These are phyloP conservation scores for Domatiomyces globalis DNA, from an alignment of 2,329 filamentous ascomycete species.

Conservation along the genomic window DNA sequence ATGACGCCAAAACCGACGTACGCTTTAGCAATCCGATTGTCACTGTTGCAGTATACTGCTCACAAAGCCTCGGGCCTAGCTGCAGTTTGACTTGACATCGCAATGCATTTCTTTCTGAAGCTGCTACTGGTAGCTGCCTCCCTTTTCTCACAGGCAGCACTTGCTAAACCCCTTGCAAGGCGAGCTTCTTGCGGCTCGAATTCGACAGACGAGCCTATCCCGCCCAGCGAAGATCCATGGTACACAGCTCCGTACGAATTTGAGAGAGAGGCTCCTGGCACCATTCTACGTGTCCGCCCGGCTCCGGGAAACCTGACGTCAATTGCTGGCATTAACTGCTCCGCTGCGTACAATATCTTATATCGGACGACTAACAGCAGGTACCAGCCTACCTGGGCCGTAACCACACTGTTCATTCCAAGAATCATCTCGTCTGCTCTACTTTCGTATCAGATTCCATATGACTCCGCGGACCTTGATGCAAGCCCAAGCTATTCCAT, in stretches of 20 bases:
- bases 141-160: background rate
- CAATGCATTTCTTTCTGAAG: background rate
- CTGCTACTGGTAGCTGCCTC: background rate
- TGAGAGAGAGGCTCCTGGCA: conserved; percentile 18
- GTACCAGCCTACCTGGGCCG: conserved; percentile 25
- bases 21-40: no score
- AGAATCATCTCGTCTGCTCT: conserved; percentile 22
- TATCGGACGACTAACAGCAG: conserved; percentile 28
- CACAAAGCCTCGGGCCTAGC: background rate
- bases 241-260: conserved; percentile 20
- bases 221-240: conserved; percentile 18
- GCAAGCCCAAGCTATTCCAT: conserved; percentile 21
- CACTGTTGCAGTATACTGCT: no score
- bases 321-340: background rate
- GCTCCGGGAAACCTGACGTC: conserved; percentile 18
- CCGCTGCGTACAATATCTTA: conserved; percentile 24
- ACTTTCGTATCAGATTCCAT: conserved; percentile 31
- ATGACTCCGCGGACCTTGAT: conserved; percentile 20
- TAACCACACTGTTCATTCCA: conserved; percentile 25
- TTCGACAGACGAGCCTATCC: background rate
- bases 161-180: background rate
- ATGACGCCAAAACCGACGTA: no score
- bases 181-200: background rate
- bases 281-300: conserved; percentile 19
- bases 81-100: background rate